phyloP scores from a whole-genome alignment of 257 asterid species.

The Solanum sitiens region DNA sequence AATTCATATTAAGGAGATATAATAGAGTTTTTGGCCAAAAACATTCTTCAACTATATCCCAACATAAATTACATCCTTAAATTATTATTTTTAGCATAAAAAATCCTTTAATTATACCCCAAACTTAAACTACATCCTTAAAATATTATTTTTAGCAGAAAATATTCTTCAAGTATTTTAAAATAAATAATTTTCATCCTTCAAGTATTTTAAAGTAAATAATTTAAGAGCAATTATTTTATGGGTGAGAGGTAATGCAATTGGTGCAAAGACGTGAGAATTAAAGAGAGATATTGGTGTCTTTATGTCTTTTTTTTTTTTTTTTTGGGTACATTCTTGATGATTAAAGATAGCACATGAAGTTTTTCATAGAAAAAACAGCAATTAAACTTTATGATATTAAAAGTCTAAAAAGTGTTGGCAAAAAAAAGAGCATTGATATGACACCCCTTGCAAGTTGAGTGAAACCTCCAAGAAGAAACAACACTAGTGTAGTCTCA shows the following conservation, averaged over 20 bases:
- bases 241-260: not conserved
- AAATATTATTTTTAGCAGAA: too few relatives aligned
- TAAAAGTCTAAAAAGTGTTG: not conserved
- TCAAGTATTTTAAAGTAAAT: too few relatives aligned
- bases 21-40: too few relatives aligned
- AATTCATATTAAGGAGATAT: too few relatives aligned
- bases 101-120: too few relatives aligned
- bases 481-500: not conserved
- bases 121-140: too few relatives aligned
- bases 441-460: not conserved
- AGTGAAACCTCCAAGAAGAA: not conserved
- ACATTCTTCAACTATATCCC: too few relatives aligned
- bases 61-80: too few relatives aligned
- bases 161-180: too few relatives aligned
- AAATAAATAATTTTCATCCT: too few relatives aligned
- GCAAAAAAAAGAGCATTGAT: not conserved
- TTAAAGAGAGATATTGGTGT: not conserved
- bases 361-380: not conserved
- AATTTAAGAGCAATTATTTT: not conserved
- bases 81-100: too few relatives aligned
- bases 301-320: not conserved
- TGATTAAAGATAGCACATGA: not conserved
- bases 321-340: not conserved
- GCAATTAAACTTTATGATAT: not conserved
- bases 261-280: not conserved